These are phyloP conservation scores for Tremella yokohamensis DNA, from an alignment of 768 basidiomycete genomes.

Conservation along the genomic window DNA sequence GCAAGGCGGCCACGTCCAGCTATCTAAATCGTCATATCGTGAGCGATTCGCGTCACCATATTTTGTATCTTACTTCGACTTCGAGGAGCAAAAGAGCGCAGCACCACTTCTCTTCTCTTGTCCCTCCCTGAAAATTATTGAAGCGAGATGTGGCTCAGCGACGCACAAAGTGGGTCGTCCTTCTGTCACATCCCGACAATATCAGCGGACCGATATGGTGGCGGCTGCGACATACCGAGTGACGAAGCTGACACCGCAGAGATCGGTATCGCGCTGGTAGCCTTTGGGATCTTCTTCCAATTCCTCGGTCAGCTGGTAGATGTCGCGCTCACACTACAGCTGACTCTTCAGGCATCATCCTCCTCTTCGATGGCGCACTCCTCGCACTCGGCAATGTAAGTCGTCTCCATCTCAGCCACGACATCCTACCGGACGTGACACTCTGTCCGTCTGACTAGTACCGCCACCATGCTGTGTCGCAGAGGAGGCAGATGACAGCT, in stretches of 20 bases:
- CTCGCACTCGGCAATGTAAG: conserved; percentile 94
- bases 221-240: conserved; percentile 20
- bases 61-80: too few relatives aligned
- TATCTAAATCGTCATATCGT: too few relatives aligned
- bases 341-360: conserved; percentile 59
- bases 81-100: too few relatives aligned
- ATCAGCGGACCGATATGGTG: background rate
- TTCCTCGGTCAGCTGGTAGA: conserved; percentile 63
- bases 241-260: conserved; percentile 55
- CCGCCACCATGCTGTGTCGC: too few relatives aligned
- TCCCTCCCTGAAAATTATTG: too few relatives aligned
- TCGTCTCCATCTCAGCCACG: conserved; percentile 29
- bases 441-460: too few relatives aligned
- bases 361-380: conserved; percentile 93
- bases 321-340: background rate
- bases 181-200: background rate
- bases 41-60: too few relatives aligned
- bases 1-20: too few relatives aligned
- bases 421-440: too few relatives aligned
- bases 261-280: conserved; percentile 93
- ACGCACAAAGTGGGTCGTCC: conserved; percentile 56
- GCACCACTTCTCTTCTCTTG: too few relatives aligned
- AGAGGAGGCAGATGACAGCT: too few relatives aligned
- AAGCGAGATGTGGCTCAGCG: conserved; percentile 57
- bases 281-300: conserved; percentile 94